These are phyloP conservation scores for Rosa multiflora DNA, from an alignment of 306 rosid genomes.

Conservation along the genomic window DNA sequence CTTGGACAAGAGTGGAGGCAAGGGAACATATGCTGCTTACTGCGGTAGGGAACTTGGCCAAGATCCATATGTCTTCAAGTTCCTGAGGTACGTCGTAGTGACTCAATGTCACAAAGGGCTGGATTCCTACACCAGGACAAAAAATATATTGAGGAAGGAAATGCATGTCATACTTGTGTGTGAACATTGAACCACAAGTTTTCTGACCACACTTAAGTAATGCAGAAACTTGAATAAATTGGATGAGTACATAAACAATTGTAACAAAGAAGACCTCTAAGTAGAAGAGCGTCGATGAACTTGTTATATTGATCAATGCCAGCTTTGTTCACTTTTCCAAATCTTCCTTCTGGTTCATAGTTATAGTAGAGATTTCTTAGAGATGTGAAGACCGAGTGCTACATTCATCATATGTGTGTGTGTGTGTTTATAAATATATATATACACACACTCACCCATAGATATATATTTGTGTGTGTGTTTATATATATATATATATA, in stretches of 20 bases:
- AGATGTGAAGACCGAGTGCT: not conserved
- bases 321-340: slow-evolving; percentile 53
- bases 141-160: not conserved
- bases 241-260: not conserved
- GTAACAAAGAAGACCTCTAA: slow-evolving; percentile 34
- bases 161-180: not conserved
- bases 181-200: not conserved
- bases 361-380: not conserved
- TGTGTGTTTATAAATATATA: no score
- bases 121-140: slow-evolving; percentile 44
- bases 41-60: slow-evolving; percentile 62
- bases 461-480: no score
- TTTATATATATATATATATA: no score
- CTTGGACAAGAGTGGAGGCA: not conserved
- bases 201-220: not conserved
- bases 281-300: slow-evolving; percentile 43
- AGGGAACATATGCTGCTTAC: slow-evolving; percentile 37
- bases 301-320: slow-evolving; percentile 50
- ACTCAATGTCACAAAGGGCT: slow-evolving; percentile 59
- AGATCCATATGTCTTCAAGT: slow-evolving; percentile 63
- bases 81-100: slow-evolving; percentile 76
- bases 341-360: slow-evolving; percentile 55
- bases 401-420: not conserved
- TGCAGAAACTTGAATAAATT: not conserved
- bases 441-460: no score